These are phyloP conservation scores for Umbelopsis sp. DNA, from an alignment of 192 early-diverging fungal genomes.

Conservation along the genomic window DNA sequence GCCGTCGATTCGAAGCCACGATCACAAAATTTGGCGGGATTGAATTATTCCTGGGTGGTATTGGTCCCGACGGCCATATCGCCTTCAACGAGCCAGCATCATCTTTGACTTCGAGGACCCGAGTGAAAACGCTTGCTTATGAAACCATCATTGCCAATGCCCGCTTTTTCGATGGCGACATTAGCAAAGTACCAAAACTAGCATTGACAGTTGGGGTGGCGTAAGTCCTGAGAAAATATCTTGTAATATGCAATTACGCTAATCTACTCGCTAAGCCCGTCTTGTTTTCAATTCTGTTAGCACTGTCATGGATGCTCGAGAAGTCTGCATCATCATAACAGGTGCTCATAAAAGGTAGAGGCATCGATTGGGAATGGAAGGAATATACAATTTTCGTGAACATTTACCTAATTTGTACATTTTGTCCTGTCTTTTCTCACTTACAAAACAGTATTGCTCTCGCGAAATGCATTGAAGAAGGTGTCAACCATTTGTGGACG, in stretches of 20 bases:
- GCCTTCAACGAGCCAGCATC: constrained; percentile 87
- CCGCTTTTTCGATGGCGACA: constrained; percentile 79
- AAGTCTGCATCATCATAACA: constrained; percentile 82
- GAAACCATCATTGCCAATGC: constrained; percentile 84
- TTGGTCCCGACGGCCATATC: constrained; percentile 86
- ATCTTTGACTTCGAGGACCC: constrained; percentile 72
- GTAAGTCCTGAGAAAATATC: not conserved
- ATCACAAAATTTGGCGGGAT: constrained; percentile 76
- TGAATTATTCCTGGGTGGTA: constrained; percentile 84
- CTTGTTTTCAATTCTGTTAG: constrained; percentile 28
- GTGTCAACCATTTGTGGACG: constrained; percentile 90
- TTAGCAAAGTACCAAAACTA: constrained; percentile 80
- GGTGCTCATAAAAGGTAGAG: constrained; percentile 68
- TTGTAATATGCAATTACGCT: not conserved
- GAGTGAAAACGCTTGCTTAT: constrained; percentile 82
- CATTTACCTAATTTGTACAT: not conserved
- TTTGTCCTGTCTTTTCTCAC: not conserved
- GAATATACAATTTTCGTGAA: not conserved
- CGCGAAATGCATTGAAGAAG: constrained; percentile 80
- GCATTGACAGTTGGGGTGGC: constrained; percentile 78
- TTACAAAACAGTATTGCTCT: constrained; percentile 51
- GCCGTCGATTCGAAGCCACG: constrained; percentile 73
- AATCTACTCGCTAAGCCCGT: not conserved
- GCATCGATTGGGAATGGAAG: not conserved
- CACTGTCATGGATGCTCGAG: constrained; percentile 84